Conservation (phyloP, 2,329 filamentous ascomycete species). For the Lomentospora prolificans region DNA sequence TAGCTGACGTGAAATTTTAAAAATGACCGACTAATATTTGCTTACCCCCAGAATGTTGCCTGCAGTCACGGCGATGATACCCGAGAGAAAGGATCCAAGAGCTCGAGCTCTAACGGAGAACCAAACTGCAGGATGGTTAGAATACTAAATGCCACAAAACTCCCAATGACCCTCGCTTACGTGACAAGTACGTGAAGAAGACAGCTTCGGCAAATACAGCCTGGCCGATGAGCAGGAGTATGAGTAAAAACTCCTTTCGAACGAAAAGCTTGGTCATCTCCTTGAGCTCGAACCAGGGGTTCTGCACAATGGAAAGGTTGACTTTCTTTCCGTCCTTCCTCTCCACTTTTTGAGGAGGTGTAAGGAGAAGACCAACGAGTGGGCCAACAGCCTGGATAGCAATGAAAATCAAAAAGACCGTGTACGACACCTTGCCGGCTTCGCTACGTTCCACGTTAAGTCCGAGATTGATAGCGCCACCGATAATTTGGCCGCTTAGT, state of each 20-base stretch:
- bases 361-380: conserved; percentile 54
- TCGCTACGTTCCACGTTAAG: conserved; percentile 45
- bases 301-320: conserved; percentile 44
- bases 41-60: conserved; percentile 55
- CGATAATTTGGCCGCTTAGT: conserved; percentile 57
- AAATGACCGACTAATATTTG: conserved; percentile 13
- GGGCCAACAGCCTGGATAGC: conserved; percentile 57
- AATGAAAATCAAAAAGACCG: conserved; percentile 61
- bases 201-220: conserved; percentile 63
- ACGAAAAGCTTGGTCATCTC: conserved; percentile 49
- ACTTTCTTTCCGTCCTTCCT: conserved; percentile 56
- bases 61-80: conserved; percentile 53
- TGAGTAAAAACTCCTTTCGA: conserved; percentile 50
- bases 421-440: conserved; percentile 58
- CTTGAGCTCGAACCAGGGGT: conserved; percentile 49
- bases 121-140: conserved; percentile 36
- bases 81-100: conserved; percentile 60
- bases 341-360: conserved; percentile 50
- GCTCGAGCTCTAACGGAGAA: conserved; percentile 61
- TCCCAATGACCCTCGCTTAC: too few relatives aligned
- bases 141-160: conserved; percentile 8
- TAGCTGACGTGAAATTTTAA: conserved; percentile 11
- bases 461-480: conserved; percentile 61
- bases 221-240: conserved; percentile 59
- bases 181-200: conserved; percentile 57